Conservation (phyloP, 306 rosid species). For the Crataegus laevigata region DNA sequence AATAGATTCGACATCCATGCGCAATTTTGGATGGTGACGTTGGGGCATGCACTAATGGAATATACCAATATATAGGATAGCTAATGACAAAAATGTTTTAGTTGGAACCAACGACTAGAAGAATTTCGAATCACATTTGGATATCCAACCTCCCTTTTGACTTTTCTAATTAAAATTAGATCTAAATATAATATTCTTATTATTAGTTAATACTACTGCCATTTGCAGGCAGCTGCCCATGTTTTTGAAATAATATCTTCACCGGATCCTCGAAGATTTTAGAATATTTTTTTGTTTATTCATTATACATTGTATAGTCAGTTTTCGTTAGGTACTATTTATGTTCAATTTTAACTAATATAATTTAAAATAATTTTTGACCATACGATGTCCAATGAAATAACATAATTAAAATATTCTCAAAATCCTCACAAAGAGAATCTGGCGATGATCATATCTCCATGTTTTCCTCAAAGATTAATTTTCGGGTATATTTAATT, state of each 20-base stretch:
- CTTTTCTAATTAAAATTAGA: neutral
- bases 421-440: too few relatives aligned
- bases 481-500: too few relatives aligned
- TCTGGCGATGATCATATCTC: too few relatives aligned
- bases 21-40: neutral
- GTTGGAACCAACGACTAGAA: neutral
- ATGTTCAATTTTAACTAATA: too few relatives aligned
- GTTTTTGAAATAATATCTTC: too few relatives aligned
- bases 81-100: neutral
- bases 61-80: neutral
- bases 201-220: neutral
- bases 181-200: neutral
- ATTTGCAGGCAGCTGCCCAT: neutral
- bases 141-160: neutral
- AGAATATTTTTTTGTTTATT: too few relatives aligned
- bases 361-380: too few relatives aligned
- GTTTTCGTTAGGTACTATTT: rapidly evolving
- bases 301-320: rapidly evolving
- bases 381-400: rapidly evolving
- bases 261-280: rapidly evolving
- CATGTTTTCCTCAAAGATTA: too few relatives aligned
- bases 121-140: neutral
- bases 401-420: rapidly evolving
- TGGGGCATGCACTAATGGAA: neutral
- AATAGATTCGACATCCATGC: neutral